Evolutionary conservation across 768 basidiomycete species (phyloP).

Genomic region (Panellus pusillus): DNA sequence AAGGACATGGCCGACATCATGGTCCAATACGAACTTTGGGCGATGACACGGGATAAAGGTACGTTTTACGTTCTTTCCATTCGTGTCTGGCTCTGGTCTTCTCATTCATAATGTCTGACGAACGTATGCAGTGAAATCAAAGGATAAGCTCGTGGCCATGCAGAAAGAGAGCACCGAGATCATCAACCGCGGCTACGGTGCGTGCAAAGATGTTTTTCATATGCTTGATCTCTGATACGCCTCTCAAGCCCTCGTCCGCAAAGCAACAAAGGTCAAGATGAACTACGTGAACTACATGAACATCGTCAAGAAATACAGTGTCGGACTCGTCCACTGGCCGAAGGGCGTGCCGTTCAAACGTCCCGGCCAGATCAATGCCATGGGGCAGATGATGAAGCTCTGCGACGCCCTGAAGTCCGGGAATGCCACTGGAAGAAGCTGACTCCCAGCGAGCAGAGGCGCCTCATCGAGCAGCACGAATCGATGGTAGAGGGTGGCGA

Average conservation of each 20-base stretch:
- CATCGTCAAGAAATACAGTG: constrained; percentile 14
- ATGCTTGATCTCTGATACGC: background rate
- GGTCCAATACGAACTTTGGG: constrained; percentile 14
- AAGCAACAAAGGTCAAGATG: constrained; percentile 8
- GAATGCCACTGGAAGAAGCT: background rate
- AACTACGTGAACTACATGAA: constrained; percentile 20
- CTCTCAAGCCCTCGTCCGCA: constrained; percentile 1
- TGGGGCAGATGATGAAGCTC: background rate
- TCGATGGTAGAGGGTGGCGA: background rate
- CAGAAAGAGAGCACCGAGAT: constrained; percentile 1
- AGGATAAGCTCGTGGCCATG: background rate
- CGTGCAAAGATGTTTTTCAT: background rate
- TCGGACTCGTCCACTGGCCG: constrained; percentile 21
- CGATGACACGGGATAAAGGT: constrained; percentile 10
- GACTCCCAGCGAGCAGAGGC: background rate
- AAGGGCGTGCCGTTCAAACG: constrained; percentile 8
- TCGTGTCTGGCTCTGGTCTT: too few species aligned
- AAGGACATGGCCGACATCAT: background rate
- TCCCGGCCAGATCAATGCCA: constrained; percentile 5
- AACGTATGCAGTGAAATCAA: too few species aligned
- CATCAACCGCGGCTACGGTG: constrained; percentile 11
- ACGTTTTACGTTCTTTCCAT: background rate
- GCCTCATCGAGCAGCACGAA: background rate
- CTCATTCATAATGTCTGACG: background rate
- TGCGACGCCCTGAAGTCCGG: background rate